Percentiles rank a stretch among this genome's conserved stretches.
Evolutionary conservation across 2,329 filamentous ascomycete species (phyloP).

Genomic region (Penicillium griseofulvum): DNA sequence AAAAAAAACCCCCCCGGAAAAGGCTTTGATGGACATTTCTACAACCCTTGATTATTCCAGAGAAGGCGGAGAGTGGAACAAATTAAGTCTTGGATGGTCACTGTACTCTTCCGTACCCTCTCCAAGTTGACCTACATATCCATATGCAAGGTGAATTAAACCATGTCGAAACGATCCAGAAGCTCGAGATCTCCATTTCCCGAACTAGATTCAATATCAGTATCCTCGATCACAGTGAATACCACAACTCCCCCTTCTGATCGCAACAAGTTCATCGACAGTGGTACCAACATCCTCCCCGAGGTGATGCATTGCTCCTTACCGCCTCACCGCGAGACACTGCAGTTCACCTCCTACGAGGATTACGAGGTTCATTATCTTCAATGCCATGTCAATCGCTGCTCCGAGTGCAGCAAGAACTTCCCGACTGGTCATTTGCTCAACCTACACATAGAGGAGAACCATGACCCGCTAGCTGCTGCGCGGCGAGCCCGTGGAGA

Average conservation of each 20-base stretch:
- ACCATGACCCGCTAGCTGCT: constrained; percentile 76
- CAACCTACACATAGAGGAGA: constrained; percentile 82
- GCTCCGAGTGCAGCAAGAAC: constrained; percentile 79
- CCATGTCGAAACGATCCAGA: constrained; percentile 62
- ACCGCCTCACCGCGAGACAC: constrained; percentile 69
- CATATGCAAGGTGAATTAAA: constrained; percentile 14
- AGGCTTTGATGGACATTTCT: no score
- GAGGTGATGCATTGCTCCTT: constrained; percentile 74
- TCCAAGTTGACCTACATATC: constrained; percentile 25
- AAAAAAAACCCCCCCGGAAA: no score
- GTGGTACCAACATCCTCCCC: constrained; percentile 49
- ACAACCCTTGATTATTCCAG: neutral
- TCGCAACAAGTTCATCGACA: constrained; percentile 57
- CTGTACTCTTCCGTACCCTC: constrained; percentile 6
- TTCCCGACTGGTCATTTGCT: constrained; percentile 82
- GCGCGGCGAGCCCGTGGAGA: constrained; percentile 75
- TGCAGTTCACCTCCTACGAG: constrained; percentile 70
- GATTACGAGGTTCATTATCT: constrained; percentile 87
- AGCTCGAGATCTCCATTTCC: constrained; percentile 47
- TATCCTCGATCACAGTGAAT: constrained; percentile 29
- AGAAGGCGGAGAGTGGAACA: neutral
- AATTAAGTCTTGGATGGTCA: constrained; percentile 1
- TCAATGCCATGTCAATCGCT: constrained; percentile 78
- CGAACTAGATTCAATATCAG: constrained; percentile 26
- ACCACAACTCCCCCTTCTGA: constrained; percentile 18